Evolutionary conservation across 345 rosid species (phyloP).

Genomic region (Odontarrhena argentea): DNA sequence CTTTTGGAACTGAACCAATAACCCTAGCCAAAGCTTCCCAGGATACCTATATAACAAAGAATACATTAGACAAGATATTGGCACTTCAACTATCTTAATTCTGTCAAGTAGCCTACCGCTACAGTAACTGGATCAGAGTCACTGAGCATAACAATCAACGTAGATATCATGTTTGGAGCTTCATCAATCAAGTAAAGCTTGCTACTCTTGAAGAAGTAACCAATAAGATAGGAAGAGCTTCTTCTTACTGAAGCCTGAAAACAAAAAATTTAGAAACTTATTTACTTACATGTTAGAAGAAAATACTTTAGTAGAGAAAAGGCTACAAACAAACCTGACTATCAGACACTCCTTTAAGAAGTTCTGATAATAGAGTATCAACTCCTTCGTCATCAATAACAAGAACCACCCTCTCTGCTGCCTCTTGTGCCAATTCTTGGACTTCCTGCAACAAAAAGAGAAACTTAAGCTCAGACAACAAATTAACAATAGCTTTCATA

Average conservation of each 20-base stretch:
- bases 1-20: constrained; percentile 89
- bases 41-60: constrained; percentile 56
- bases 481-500: constrained; percentile 3
- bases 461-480: constrained; percentile 20
- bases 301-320: constrained; percentile 6
- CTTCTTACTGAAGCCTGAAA: constrained; percentile 87
- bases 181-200: constrained; percentile 92
- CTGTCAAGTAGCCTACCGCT: constrained; percentile 50
- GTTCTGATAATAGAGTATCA: constrained; percentile 80
- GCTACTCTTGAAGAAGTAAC: constrained; percentile 89
- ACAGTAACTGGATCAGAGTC: constrained; percentile 86
- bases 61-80: constrained; percentile 34
- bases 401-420: constrained; percentile 82
- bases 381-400: constrained; percentile 94
- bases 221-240: constrained; percentile 86
- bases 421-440: constrained; percentile 80
- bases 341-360: constrained; percentile 79
- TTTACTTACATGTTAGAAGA: constrained; percentile 18
- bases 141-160: constrained; percentile 85
- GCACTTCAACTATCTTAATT: constrained; percentile 19
- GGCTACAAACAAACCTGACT: constrained; percentile 57
- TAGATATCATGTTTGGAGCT: constrained; percentile 89
- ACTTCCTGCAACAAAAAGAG: constrained; percentile 58
- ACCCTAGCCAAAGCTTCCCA: constrained; percentile 96
- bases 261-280: constrained; percentile 18